Base-by-base conservation (phyloP, 495 filamentous ascomycete species). In the Penicillium psychrofluorescens region DNA sequence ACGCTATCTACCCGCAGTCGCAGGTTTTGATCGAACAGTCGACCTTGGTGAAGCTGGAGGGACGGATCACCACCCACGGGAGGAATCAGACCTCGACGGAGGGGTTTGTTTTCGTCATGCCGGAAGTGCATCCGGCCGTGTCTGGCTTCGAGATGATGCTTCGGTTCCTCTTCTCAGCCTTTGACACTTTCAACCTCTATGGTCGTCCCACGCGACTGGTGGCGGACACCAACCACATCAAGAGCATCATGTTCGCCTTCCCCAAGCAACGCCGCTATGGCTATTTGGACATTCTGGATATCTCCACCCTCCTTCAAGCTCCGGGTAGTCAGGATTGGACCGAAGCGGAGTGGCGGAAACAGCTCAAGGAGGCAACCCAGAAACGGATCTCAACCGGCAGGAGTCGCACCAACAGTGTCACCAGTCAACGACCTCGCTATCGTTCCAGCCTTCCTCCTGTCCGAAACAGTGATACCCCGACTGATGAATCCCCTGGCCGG, bases 221-320 rank as follows among this genome's bases (percentile, higher is more conserved):
- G 38, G 86, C 92, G 1, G 95, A 94, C 54, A 81, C 84, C 0
- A 78, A 86, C 22, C 88, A 99, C 62, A 70, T 82, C 4, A 82
- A 86, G 46, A 91, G 92, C 45, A 72, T 99, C 53, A 99, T 99
- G 92, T 97, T 99, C 66, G 94, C 89, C 0, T 91, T 99, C 81
- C 94, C 92, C 1, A 85, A 84, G 53, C 79, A 94, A 45, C 80
- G 80, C 34, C 78, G 85, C 44, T 95, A 95, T 58, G 91, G 92
- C 0, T 97, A 97, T 59, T 63, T 97, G 14, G 94, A 97, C 51
- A 76, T 90, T 28, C 52, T 87, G 32, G 92, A 99, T 63, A 87
- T 97, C 8, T 80, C 80, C 11, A 74, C 70, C 40, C 64, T 97
- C 29, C 86, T 97, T 45, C 70, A 85, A 47, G 83, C 80, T 4